Base-by-base conservation (phyloP, 352 stramenopile genomes). In the Phytophthora vignae region DNA sequence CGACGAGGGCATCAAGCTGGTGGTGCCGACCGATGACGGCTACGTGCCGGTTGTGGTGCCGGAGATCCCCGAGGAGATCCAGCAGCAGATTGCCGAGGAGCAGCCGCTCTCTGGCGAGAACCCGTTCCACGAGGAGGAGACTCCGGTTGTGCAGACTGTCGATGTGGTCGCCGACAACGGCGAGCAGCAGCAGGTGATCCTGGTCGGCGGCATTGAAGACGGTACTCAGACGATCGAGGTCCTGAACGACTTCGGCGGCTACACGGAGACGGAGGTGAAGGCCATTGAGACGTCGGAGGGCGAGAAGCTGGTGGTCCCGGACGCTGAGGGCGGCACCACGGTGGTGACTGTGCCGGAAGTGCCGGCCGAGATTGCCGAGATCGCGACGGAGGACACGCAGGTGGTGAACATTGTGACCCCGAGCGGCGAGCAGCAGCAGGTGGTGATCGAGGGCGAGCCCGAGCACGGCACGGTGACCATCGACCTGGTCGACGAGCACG, bases 281-380 rank as follows among this genome's bases (percentile, higher is more conserved):
- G 64, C 22, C 8, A n/a, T 65, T 11, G 55, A 71, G 64, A 71
- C 49, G 3, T 6, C 40, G 6, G 29, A 53, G 4, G 56, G 42
- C 52, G 63, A 55, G 31, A 64, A 55, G 54, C 21, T 70, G 12
- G 54, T 33, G 53, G 38, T 70, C 9, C 40, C 55, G 19, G 63
- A 70, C 1, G 44, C n/a, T 11, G 44, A 70, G 14, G 55, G 56
- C 4, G 33, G 17, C 33, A 19, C 36, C 10, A 60, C 54, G 4
- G 19, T 54, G 3, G 60, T 72, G 62, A n/a, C 50, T 19, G 50
- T 61, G 31, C 53, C 44, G 48, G 27, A 71, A 49, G 21, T 58
- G 36, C 60, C 64, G 17, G 15, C 46, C 9, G 73, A 57, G 27
- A 76, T 82, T 76, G 60, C 50, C n/a, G 27, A 46, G n/a, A 21